These are phyloP conservation scores for Pelargonium australe DNA, from an alignment of 441 rosid species.

Conservation along the genomic window DNA sequence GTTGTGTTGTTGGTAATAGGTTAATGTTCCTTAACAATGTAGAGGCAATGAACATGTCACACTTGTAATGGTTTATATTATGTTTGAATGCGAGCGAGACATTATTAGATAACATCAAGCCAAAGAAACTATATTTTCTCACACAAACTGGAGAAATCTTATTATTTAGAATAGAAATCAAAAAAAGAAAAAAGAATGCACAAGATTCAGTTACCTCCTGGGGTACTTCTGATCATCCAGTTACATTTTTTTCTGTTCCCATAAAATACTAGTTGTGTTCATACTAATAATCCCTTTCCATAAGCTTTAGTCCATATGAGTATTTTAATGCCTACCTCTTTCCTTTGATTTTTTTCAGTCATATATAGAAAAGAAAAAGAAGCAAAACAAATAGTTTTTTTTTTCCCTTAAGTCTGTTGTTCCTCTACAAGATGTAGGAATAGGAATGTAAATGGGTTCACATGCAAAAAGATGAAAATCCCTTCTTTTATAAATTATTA, in stretches of 20 bases:
- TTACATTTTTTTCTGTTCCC: not conserved
- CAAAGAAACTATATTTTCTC: not conserved
- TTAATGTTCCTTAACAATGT: not conserved
- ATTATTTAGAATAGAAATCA: not conserved
- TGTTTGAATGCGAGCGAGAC: not conserved
- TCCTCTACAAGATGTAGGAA: slow-evolving; percentile 2
- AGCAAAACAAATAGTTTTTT: not conserved
- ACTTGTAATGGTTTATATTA: not conserved
- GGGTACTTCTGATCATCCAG: not conserved
- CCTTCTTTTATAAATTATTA: not conserved
- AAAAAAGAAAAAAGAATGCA: not conserved
- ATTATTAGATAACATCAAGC: not conserved
- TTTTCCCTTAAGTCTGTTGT: not conserved
- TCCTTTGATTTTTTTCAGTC: not conserved
- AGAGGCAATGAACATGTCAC: not conserved
- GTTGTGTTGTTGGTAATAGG: no score
- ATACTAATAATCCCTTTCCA: not conserved
- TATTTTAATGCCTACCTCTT: not conserved
- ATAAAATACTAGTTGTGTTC: not conserved
- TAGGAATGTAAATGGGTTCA: not conserved
- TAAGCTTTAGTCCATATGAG: not conserved
- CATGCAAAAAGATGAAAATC: not conserved
- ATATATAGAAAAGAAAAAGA: not conserved
- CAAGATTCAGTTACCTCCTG: not conserved
- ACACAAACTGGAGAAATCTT: not conserved